These are phyloP conservation scores for Ilyonectria robusta DNA, from an alignment of 2,329 filamentous ascomycete species.

Conservation along the genomic window DNA sequence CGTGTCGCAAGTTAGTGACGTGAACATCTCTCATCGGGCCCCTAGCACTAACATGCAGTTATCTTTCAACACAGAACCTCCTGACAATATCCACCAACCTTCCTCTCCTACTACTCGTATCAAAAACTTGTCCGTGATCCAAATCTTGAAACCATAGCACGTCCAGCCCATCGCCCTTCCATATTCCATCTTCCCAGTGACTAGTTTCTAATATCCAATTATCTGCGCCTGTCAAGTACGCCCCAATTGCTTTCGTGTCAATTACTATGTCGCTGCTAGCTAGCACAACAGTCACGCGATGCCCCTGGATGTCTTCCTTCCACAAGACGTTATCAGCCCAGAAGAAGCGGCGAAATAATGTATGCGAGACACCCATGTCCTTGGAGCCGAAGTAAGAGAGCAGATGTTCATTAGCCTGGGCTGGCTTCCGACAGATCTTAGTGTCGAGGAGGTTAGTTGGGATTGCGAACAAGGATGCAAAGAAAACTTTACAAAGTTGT, in stretches of 20 bases:
- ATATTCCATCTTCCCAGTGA: slow-evolving; percentile 40
- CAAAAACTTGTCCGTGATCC: slow-evolving; percentile 71
- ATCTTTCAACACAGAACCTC: slow-evolving; percentile 21
- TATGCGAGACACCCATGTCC: slow-evolving; percentile 72
- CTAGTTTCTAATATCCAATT: slow-evolving; percentile 38
- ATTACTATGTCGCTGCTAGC: slow-evolving; percentile 68
- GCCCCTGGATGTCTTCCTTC: slow-evolving; percentile 66
- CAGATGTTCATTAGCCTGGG: slow-evolving; percentile 69
- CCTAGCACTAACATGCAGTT: neutral
- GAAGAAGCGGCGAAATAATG: slow-evolving; percentile 70
- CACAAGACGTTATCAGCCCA: slow-evolving; percentile 74
- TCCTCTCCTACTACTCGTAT: slow-evolving; percentile 51
- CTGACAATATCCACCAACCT: slow-evolving; percentile 50
- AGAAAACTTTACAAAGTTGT: slow-evolving; percentile 65
- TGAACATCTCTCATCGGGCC: neutral
- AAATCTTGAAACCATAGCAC: slow-evolving; percentile 67
- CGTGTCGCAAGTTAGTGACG: neutral
- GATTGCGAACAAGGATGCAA: neutral
- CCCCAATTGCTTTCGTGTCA: slow-evolving; percentile 65
- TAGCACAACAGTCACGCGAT: slow-evolving; percentile 63
- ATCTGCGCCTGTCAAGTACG: slow-evolving; percentile 61
- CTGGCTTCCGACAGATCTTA: slow-evolving; percentile 57
- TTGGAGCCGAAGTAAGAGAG: slow-evolving; percentile 73
- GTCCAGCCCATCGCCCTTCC: slow-evolving; percentile 60
- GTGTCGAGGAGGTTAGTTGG: slow-evolving; percentile 25